phyloP scores from a whole-genome alignment of 1,284 basidiomycete genomes.

The Trichosporon asahii region DNA sequence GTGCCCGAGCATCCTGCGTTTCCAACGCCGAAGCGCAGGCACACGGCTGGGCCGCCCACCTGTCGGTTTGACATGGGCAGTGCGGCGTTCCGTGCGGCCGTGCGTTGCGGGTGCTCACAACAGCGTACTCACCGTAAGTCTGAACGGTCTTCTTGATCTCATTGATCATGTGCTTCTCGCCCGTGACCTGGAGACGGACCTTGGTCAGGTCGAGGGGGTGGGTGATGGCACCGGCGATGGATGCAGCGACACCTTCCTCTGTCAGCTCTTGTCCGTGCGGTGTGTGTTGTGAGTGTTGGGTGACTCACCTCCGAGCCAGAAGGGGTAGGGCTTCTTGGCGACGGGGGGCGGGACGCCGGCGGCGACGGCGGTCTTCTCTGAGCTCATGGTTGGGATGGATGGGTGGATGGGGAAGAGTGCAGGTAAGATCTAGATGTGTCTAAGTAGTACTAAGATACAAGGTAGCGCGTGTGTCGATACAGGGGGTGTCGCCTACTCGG shows the following conservation, averaged over 20 bases:
- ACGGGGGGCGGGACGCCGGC: constrained; percentile 11
- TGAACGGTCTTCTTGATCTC: constrained; percentile 68
- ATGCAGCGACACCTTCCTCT: constrained; percentile 64
- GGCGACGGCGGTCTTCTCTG: neutral
- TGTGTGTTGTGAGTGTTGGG: neutral
- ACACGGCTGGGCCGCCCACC: neutral
- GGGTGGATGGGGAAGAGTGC: neutral
- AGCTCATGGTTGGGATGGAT: neutral
- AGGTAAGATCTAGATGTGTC: neutral
- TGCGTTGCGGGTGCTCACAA: neutral
- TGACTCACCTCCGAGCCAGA: constrained; percentile 70
- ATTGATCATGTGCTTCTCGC: constrained; percentile 79
- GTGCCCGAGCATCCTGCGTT: neutral
- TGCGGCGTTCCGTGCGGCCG: neutral
- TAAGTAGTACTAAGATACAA: neutral
- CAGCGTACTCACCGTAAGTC: constrained; percentile 34
- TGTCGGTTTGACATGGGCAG: neutral
- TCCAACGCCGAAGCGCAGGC: neutral
- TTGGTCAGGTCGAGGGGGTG: constrained; percentile 85
- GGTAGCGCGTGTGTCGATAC: neutral
- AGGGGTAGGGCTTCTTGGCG: constrained; percentile 63
- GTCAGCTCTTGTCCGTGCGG: constrained; percentile 2
- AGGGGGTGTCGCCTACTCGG: neutral
- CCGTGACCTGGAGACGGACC: constrained; percentile 78
- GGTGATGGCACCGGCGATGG: constrained; percentile 73